These are phyloP conservation scores for Coemansia sp. DNA, from an alignment of 192 early-diverging fungal genomes.

Conservation along the genomic window DNA sequence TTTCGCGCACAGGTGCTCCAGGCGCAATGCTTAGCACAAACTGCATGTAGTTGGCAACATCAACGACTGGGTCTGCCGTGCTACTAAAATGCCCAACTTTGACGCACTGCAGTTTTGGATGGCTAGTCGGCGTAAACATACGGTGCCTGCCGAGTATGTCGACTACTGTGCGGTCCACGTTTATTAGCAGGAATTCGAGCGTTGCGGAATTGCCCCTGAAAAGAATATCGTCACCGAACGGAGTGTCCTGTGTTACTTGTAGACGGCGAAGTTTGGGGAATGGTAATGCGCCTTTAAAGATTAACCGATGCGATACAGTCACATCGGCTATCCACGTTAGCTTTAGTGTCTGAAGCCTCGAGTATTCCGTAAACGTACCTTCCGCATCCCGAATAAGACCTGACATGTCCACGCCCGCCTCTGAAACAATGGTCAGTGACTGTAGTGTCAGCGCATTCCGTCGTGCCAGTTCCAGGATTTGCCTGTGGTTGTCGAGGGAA, in stretches of 20 bases:
- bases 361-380: neutral
- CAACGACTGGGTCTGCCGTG: neutral
- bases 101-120: neutral
- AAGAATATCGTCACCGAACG: constrained; percentile 12
- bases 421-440: neutral
- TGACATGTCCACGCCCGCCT: neutral
- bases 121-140: constrained; percentile 5
- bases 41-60: neutral
- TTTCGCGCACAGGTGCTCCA: neutral
- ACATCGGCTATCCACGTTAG: neutral
- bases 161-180: constrained; percentile 1
- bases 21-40: neutral
- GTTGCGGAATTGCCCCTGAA: constrained; percentile 7
- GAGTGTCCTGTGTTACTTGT: neutral
- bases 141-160: neutral
- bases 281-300: neutral
- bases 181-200: constrained; percentile 5
- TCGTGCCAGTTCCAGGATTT: neutral
- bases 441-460: neutral
- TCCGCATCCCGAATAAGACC: constrained; percentile 12
- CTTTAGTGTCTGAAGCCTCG: neutral
- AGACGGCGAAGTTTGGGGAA: constrained; percentile 10
- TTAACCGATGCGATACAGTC: neutral
- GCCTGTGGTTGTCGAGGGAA: neutral
- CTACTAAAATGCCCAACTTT: neutral